Conservation (phyloP, 2,329 filamentous ascomycete genomes). For the Sordariomycetes sp. region DNA sequence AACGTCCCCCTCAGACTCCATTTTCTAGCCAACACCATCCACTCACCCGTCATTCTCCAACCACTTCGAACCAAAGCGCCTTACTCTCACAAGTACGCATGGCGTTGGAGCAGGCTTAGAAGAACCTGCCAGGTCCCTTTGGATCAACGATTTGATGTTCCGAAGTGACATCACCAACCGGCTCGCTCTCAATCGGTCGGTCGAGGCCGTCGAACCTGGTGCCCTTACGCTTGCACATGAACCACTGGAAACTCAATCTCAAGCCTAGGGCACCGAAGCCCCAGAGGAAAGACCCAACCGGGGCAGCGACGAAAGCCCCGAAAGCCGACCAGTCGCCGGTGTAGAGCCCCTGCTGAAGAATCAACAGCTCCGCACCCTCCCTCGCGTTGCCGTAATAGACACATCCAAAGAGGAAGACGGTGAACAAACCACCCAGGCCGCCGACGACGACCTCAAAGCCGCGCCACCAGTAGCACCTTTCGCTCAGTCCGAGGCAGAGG, state of each 20-base stretch:
- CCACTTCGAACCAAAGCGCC: neutral
- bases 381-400: slow-evolving; percentile 65
- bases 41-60: too few species aligned
- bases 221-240: slow-evolving; percentile 47
- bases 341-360: slow-evolving; percentile 67
- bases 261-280: slow-evolving; percentile 52
- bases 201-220: slow-evolving; percentile 60
- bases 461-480: slow-evolving; percentile 66
- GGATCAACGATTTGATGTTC: slow-evolving; percentile 17
- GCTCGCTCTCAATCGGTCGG: slow-evolving; percentile 23
- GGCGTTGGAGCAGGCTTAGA: slow-evolving; percentile 27
- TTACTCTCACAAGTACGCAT: too few species aligned
- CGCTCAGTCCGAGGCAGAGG: slow-evolving; percentile 60
- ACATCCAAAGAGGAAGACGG: slow-evolving; percentile 72
- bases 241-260: slow-evolving; percentile 50
- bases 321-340: slow-evolving; percentile 73
- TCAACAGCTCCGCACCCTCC: slow-evolving; percentile 56
- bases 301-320: slow-evolving; percentile 73
- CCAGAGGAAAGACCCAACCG: slow-evolving; percentile 66
- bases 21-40: too few species aligned
- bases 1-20: too few species aligned
- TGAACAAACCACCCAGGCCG: slow-evolving; percentile 67
- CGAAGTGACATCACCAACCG: slow-evolving; percentile 13
- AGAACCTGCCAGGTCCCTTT: slow-evolving; percentile 43
- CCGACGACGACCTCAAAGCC: slow-evolving; percentile 75